Evolutionary conservation across 2,329 filamentous ascomycete genomes (phyloP), one percentile per base, ranked within the genome.

Genomic region (Microcyclosporella mali): DNA sequence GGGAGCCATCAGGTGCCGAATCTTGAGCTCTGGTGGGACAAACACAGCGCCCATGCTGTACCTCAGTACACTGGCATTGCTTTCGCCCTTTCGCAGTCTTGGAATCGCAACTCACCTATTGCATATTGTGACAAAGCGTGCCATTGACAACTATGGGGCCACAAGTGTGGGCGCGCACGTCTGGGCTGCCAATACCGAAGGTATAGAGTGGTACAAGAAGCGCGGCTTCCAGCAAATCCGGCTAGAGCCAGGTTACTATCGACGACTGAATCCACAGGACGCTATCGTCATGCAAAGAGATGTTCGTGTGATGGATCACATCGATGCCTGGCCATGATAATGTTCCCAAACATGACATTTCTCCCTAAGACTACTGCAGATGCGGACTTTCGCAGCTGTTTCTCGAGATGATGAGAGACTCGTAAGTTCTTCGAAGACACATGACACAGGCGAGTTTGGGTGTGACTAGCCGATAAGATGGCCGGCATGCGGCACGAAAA

Each of bases 171-270:
- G 74, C 2, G 79, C 79, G 9, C 79, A 83, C 60, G 78, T 82
- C 1, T 82, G 81, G 70, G 77, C 79, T 51, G 73, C 71, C 16
- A 82, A 82, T 43, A 67, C 71, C 14, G 77, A 80, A 37, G 79
- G 70, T 0, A 53, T 79, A 50, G 67, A 70, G 36, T 83, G 79
- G 79, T 83, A 83, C 63, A 57, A 61, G 33, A 72, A 74, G 48
- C 67, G 78, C 3, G 77, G 74, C 0, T 83, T 83, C 47, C 66
- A 66, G 47, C 67, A 75, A 31, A 64, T 72, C 14, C 68, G 66
- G 2, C 63, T 70, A 39, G 70, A 80, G 33, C 67, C 74, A 37
- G 70, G 66, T 2, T 83, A 82, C 57, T 83, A 82, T 60, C 68
- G 75, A 27, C 71, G 73, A 33, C 59, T 83, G 52, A 73, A 70